Base-by-base conservation (phyloP, 169 alveolate genomes). In the Perkinsus olseni region DNA sequence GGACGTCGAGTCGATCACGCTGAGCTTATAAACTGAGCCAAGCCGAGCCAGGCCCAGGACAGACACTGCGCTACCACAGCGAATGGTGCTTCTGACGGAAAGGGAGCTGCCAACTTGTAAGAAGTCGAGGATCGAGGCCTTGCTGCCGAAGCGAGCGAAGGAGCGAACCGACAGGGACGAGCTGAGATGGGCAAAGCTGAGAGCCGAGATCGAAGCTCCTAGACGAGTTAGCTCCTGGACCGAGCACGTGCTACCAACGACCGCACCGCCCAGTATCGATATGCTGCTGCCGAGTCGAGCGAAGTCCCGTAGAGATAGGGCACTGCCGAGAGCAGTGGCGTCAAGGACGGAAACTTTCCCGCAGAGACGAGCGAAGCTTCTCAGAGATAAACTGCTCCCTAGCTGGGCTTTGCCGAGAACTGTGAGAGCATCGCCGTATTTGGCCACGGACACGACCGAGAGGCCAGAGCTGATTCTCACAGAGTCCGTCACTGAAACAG, bases 61-160 rank as follows among this genome's bases (percentile, higher is more conserved):
- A 21, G 74, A 38, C 38, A 24, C n/a, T 36, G 74, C 36, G 38
- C 48, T 74, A 34, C 91, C 95, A 0, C 91, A 38, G 0, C 94
- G 34, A 11, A 74, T 91, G 38, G 4, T 6, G 31, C 36, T 38
- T 24, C 92, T 39, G 62, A 91, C 74, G n/a, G 48, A n/a, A 8
- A 91, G 40, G 37, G 92, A 1, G 92, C 92, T 91, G 62, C 92
- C 92, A 48, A 17, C 24, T 11, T 8, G 21, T n/a, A 38, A 13
- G 62, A 38, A 37, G 62, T 91, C 39, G 38, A 91, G 92, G 36
- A 38, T 34, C 36, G 74, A 38, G 50, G 40, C 31, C 13, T n/a
- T 48, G 36, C 62, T 37, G 20, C 92, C 92, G 74, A 91, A 91
- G 37, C 92, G 92, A n/a, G 62, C 92, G 92, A 36, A 90, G 92